These are phyloP conservation scores for Tuber borchii DNA, from an alignment of 495 filamentous ascomycete genomes.

Conservation along the genomic window DNA sequence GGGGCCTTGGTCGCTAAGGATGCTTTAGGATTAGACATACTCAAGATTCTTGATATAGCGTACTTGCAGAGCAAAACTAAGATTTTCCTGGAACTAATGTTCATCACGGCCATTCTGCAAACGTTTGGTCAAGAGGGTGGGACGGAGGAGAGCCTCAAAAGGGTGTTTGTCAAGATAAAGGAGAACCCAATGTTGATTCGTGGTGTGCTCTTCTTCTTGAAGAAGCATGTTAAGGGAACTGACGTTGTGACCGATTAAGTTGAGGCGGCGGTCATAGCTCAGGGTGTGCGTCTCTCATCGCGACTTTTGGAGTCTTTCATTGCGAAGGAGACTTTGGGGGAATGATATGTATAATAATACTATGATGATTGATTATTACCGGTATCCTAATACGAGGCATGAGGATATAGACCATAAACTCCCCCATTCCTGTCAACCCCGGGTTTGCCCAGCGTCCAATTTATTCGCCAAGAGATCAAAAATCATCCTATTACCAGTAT, in stretches of 20 bases:
- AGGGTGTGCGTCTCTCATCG: slow-evolving; percentile 62
- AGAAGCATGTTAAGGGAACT: slow-evolving; percentile 65
- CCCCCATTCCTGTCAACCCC: neutral
- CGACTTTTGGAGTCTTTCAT: slow-evolving; percentile 53
- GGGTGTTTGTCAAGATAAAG: slow-evolving; percentile 57
- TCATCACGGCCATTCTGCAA: slow-evolving; percentile 56
- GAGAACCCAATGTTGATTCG: slow-evolving; percentile 58
- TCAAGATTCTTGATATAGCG: slow-evolving; percentile 73
- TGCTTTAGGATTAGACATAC: slow-evolving; percentile 55
- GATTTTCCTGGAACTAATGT: slow-evolving; percentile 68
- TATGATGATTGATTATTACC: neutral
- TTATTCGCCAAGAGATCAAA: neutral
- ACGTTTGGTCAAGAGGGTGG: slow-evolving; percentile 39
- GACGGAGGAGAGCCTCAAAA: slow-evolving; percentile 53
- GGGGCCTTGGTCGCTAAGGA: slow-evolving; percentile 65
- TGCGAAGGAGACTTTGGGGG: slow-evolving; percentile 37
- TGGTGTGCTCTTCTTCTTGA: slow-evolving; percentile 71
- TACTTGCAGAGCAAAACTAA: slow-evolving; percentile 70
- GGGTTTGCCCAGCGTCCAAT: neutral
- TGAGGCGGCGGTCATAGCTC: slow-evolving; percentile 58
- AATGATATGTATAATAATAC: neutral
- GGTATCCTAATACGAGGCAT: neutral
- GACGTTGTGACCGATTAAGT: slow-evolving; percentile 59
- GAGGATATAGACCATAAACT: neutral
- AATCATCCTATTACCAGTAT: neutral